Percentiles rank a stretch among this genome's conserved stretches.
These are phyloP conservation scores for Malassezia slooffiae DNA, from an alignment of 1,284 basidiomycete species.

Conservation along the genomic window DNA sequence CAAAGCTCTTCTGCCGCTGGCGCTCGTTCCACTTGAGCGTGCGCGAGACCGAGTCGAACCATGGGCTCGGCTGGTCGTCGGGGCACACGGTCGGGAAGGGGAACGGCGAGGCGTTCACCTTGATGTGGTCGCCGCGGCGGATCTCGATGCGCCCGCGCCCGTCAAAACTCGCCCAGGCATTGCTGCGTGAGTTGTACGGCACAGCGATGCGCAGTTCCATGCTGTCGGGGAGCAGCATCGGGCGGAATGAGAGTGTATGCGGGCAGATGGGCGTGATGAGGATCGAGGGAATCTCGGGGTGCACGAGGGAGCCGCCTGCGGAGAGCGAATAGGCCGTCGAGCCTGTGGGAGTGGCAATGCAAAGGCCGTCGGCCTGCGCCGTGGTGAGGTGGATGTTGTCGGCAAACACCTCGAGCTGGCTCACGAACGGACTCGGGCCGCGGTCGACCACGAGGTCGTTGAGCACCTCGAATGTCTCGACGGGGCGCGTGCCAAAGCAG, in stretches of 20 bases:
- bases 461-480: conserved; percentile 92
- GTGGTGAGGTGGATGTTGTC: conserved; percentile 99
- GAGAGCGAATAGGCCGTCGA: conserved; percentile 92
- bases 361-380: conserved; percentile 93
- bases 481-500: conserved; percentile 89
- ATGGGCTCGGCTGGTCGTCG: conserved; percentile 91
- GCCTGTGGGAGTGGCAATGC: conserved; percentile 90
- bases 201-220: conserved; percentile 98
- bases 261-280: conserved; percentile 97
- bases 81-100: conserved; percentile 98
- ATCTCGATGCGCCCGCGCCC: conserved; percentile 85
- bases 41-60: conserved; percentile 93
- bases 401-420: conserved; percentile 87
- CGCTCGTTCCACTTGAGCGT: conserved; percentile 67
- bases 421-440: conserved; percentile 95
- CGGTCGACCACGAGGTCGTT: conserved; percentile 97
- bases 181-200: conserved; percentile 92
- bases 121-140: conserved; percentile 86
- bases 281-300: conserved; percentile 92
- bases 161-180: conserved; percentile 98
- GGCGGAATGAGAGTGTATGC: conserved; percentile 94
- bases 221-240: conserved; percentile 87
- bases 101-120: conserved; percentile 91
- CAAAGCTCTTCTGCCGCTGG: conserved; percentile 42
- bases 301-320: conserved; percentile 91